Conservation (phyloP, 495 filamentous ascomycete genomes). For the Amphirosellinia nigrospora region DNA sequence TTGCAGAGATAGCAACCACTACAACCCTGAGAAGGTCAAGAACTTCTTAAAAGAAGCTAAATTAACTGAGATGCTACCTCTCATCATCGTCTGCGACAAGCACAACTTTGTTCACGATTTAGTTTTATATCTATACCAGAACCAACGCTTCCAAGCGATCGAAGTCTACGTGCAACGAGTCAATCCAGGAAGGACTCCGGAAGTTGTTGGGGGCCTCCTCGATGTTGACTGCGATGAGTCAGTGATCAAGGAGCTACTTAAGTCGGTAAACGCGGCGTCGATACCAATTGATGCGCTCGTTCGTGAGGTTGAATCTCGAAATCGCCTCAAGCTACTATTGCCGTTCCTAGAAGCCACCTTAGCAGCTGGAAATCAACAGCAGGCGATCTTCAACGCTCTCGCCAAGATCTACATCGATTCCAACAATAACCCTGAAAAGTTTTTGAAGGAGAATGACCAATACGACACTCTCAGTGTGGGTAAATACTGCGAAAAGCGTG, state of each 20-base stretch:
- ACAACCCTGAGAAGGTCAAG: slow-evolving; percentile 97
- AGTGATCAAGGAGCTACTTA: slow-evolving; percentile 93
- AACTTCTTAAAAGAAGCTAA: slow-evolving; percentile 99
- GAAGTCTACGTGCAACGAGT: slow-evolving; percentile 99
- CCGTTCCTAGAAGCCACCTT: slow-evolving; percentile 96
- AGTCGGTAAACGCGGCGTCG: slow-evolving; percentile 79
- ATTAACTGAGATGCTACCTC: slow-evolving; percentile 87
- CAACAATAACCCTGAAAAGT: slow-evolving; percentile 98
- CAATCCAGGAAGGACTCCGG: slow-evolving; percentile 90
- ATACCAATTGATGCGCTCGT: slow-evolving; percentile 98
- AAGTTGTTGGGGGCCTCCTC: slow-evolving; percentile 92
- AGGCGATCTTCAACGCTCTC: slow-evolving; percentile 96
- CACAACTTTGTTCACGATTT: slow-evolving; percentile 99
- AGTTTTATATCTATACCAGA: slow-evolving; percentile 97
- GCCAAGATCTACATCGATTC: slow-evolving; percentile 99
- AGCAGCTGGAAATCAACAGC: slow-evolving; percentile 91
- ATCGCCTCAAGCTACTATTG: slow-evolving; percentile 92
- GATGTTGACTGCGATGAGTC: slow-evolving; percentile 97
- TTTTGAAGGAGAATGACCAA: slow-evolving; percentile 96
- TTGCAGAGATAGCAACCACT: slow-evolving; percentile 90
- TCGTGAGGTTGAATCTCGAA: slow-evolving; percentile 90
- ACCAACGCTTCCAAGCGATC: slow-evolving; percentile 99
- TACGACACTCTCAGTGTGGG: slow-evolving; percentile 93
- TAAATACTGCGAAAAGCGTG: slow-evolving; percentile 99
- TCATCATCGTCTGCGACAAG: slow-evolving; percentile 98